Conservation (phyloP, 805 yeast species). For the Wickerhamiella sorbophila region DNA sequence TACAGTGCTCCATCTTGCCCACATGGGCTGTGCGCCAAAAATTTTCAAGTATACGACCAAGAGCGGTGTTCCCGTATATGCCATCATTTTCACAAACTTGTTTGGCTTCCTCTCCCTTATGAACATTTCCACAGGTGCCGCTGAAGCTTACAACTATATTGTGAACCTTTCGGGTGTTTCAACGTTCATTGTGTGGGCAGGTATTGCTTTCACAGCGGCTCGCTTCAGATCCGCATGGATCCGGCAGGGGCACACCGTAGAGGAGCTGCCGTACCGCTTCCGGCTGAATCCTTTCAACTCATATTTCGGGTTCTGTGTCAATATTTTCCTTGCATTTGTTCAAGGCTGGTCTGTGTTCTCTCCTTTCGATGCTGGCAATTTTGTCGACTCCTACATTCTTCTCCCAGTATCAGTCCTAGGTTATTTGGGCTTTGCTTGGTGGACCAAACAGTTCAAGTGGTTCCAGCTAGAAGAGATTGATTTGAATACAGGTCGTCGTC, state of each 20-base stretch:
- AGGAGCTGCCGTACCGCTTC: slow-evolving; percentile 40
- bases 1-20: slow-evolving; percentile 49
- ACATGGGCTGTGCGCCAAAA: slow-evolving; percentile 46
- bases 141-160: slow-evolving; percentile 44
- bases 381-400: slow-evolving; percentile 48
- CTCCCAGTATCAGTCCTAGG: slow-evolving; percentile 41
- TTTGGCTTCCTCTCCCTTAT: slow-evolving; percentile 39
- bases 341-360: slow-evolving; percentile 54
- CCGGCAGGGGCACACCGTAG: slow-evolving; percentile 24
- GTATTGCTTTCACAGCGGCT: slow-evolving; percentile 40
- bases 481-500: slow-evolving; percentile 23
- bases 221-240: slow-evolving; percentile 40
- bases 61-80: slow-evolving; percentile 51
- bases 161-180: slow-evolving; percentile 53
- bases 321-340: slow-evolving; percentile 39
- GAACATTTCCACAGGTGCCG: slow-evolving; percentile 44
- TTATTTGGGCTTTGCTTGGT: slow-evolving; percentile 27
- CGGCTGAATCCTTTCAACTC: slow-evolving; percentile 40
- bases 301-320: slow-evolving; percentile 35
- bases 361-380: slow-evolving; percentile 43
- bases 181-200: slow-evolving; percentile 55
- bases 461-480: slow-evolving; percentile 29
- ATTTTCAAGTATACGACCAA: slow-evolving; percentile 37
- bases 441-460: slow-evolving; percentile 29
- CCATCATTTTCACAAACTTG: slow-evolving; percentile 39